Evolutionary conservation across 208 protist genomes (phyloP).

Genomic region (Novymonas esmeraldas): DNA sequence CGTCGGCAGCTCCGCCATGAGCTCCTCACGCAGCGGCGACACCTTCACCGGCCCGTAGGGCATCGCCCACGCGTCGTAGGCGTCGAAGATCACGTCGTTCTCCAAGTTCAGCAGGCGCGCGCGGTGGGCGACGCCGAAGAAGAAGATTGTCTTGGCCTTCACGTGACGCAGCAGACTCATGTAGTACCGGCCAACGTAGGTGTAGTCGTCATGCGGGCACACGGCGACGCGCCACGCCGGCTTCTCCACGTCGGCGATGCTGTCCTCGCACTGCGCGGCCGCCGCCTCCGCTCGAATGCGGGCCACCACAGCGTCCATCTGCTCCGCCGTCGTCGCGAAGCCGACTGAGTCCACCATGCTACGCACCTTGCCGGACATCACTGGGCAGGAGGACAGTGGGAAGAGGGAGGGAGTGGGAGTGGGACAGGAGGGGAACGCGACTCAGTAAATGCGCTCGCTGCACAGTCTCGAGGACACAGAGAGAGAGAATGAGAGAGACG

Average conservation of each 20-base stretch:
- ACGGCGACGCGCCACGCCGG: conserved; percentile 26
- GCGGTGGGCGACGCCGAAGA: conserved; percentile 30
- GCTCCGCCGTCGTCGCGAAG: conserved; percentile 29
- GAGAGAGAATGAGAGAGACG: too few relatives aligned
- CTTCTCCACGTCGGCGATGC: conserved; percentile 6
- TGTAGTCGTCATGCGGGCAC: conserved; percentile 34
- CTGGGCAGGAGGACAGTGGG: too few relatives aligned
- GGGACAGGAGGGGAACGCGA: too few relatives aligned
- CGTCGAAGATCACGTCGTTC: conserved; percentile 30
- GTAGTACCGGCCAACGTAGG: conserved; percentile 29
- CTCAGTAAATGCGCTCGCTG: too few relatives aligned
- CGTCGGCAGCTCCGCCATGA: conserved; percentile 19
- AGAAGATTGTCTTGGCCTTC: conserved; percentile 27
- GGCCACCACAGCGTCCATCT: conserved; percentile 24
- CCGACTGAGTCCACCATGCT: conserved; percentile 23
- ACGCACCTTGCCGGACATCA: conserved; percentile 1
- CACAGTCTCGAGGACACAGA: too few relatives aligned
- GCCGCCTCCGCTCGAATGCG: conserved; percentile 16
- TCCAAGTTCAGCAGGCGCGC: conserved; percentile 23
- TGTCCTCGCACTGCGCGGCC: conserved; percentile 5
- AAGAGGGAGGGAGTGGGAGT: too few relatives aligned
- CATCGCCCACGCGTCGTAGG: conserved; percentile 28
- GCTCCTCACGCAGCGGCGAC: conserved; percentile 15
- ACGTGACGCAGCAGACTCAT: conserved; percentile 18
- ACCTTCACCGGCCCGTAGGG: conserved; percentile 21